Evolutionary conservation across 2,329 filamentous ascomycete genomes (phyloP), one percentile per base, ranked within the genome.

Genomic region (Sordariomycetes sp.): DNA sequence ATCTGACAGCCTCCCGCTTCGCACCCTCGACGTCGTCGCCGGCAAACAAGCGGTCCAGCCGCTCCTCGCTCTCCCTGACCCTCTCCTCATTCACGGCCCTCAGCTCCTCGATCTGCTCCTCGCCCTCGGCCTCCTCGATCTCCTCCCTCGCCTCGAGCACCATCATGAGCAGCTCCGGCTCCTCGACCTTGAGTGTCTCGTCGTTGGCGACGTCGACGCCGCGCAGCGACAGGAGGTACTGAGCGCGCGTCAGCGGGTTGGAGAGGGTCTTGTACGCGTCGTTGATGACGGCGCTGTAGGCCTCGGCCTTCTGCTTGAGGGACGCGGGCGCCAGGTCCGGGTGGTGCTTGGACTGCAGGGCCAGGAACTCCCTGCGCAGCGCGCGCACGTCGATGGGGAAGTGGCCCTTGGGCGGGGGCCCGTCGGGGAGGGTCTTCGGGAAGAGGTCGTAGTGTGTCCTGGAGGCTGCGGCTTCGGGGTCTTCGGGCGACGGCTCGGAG

Each of bases 241-340:
- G 86, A n/a, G 90, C 88, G 17, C 92, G 76, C 31, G 75, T 58
- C 10, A 98, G 65, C 12, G 92, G 88, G 46, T 81, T 75, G 32
- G 74, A 65, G 1, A 98, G 72, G 3, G 88, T 94, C 50, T 77
- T 81, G 69, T 93, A 96, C 1, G 92, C 92, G 44, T 87, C 81
- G 66, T 96, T 96, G 56, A 96, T 88, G 18, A 75, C 72, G 7
- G 86, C 75, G 8, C 83, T 92, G n/a, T 79, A 66, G 0, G 78
- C 82, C 56, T 93, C 85, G 15, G 87, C 86, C 31, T 71, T 49
- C 46, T 61, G 46, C 61, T 80, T 67, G 56, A 67, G 50, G 54
- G 66, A 26, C 45, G 68, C 42, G 45, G 74, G 64, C 53, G 71
- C 66, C 39, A 81, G 65, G 55, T 92, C 85, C 1, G 85, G 85